phyloP scores from a whole-genome alignment of 176 grass and related monocot genomes.

The Oryza meyeriana region DNA sequence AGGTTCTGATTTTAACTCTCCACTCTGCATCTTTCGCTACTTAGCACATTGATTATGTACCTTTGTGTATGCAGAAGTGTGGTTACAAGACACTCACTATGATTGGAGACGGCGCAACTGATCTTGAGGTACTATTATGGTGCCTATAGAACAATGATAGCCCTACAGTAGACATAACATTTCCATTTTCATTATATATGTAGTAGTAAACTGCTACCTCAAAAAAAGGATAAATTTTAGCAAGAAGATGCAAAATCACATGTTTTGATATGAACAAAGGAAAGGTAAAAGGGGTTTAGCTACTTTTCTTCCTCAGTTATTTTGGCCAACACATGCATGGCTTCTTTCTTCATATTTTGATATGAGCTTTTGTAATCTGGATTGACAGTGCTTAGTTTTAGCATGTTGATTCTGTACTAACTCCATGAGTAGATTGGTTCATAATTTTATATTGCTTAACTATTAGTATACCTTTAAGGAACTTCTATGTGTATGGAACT shows the following conservation, averaged over 20 bases:
- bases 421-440: background rate
- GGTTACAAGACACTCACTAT: conserved; percentile 54
- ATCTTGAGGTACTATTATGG: conserved; percentile 63
- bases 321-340: background rate
- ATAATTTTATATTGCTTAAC: background rate
- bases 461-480: background rate
- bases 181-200: background rate
- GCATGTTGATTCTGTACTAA: background rate
- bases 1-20: conserved; percentile 38
- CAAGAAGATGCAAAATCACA: background rate
- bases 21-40: background rate
- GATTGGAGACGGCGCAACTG: conserved; percentile 94
- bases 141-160: background rate
- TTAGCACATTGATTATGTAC: conserved; percentile 20
- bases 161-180: background rate
- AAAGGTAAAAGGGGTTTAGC: background rate
- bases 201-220: background rate
- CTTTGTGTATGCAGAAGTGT: conserved; percentile 21
- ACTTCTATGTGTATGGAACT: background rate
- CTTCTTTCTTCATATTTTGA: background rate
- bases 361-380: background rate
- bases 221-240: background rate
- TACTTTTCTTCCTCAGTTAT: background rate
- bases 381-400: background rate
- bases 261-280: background rate